These are phyloP conservation scores for Zasmidium angulare DNA, from an alignment of 2,329 filamentous ascomycete species.

Conservation along the genomic window DNA sequence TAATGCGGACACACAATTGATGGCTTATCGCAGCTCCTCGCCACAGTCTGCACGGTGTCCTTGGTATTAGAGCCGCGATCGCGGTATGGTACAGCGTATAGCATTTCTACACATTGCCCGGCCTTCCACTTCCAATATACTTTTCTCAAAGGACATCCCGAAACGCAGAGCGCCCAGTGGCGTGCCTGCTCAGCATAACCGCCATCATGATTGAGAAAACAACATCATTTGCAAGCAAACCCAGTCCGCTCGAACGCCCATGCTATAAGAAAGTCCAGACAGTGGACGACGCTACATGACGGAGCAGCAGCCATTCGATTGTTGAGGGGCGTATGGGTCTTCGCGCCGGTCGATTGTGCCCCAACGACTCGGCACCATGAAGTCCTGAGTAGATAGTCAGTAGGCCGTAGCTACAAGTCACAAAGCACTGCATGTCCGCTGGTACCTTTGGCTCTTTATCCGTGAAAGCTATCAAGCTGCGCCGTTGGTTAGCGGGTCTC, in stretches of 20 bases:
- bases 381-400: constrained; percentile 55
- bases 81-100: constrained; percentile 3
- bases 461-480: constrained; percentile 94
- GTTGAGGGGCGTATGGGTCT: constrained; percentile 97
- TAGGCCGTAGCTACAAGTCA: not conserved
- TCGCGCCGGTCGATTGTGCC: constrained; percentile 90
- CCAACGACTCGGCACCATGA: constrained; percentile 98
- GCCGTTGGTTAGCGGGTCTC: constrained; percentile 12
- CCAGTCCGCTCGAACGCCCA: constrained; percentile 24
- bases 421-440: not conserved
- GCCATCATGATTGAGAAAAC: not conserved
- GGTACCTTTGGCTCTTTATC: constrained; percentile 74
- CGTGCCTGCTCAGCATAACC: not conserved
- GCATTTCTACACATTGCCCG: not conserved
- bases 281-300: constrained; percentile 68
- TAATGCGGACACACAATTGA: not conserved
- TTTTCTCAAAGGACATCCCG: constrained; percentile 1
- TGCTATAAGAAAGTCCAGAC: constrained; percentile 19
- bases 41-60: not conserved
- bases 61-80: constrained; percentile 5
- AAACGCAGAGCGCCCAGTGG: not conserved
- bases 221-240: constrained; percentile 9
- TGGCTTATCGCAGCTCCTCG: not conserved
- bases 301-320: constrained; percentile 87
- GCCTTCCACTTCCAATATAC: not conserved